Evolutionary conservation across 495 filamentous ascomycete genomes (phyloP).

Genomic region (Oleoguttula mirabilis): DNA sequence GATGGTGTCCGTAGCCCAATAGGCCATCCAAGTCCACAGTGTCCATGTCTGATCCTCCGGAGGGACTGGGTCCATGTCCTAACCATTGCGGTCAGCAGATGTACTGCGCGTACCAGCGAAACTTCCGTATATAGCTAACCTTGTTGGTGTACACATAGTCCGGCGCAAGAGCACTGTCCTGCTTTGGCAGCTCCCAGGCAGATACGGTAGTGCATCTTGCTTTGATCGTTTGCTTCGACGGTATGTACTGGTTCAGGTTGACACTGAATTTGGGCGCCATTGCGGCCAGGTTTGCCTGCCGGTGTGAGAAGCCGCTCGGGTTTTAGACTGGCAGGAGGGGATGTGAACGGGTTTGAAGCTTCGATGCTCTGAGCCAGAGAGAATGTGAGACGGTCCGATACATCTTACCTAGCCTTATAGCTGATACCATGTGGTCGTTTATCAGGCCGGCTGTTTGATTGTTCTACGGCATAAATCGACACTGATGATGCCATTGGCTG

Average conservation of each 20-base stretch:
- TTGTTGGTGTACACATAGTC: conserved; percentile 38
- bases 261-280: neutral
- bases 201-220: conserved; percentile 31
- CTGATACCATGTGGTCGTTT: no score
- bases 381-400: no score
- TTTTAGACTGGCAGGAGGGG: conserved; percentile 3
- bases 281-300: conserved; percentile 3
- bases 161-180: conserved; percentile 37
- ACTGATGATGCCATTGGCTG: conserved; percentile 2
- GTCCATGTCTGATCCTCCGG: conserved; percentile 39
- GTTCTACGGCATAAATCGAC: neutral
- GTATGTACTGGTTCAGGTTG: conserved; percentile 1
- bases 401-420: no score
- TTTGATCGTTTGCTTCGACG: conserved; percentile 18
- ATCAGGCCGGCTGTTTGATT: no score
- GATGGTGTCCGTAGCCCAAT: conserved; percentile 15
- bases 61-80: conserved; percentile 26
- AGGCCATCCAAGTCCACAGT: conserved; percentile 13
- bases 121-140: no score
- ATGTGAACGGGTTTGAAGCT: no score
- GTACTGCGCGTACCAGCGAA: no score
- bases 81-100: no score
- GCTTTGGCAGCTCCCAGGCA: conserved; percentile 40
- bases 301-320: neutral
- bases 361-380: no score